phyloP scores from a whole-genome alignment of 257 asterid species.

The Hygrophila difformis region DNA sequence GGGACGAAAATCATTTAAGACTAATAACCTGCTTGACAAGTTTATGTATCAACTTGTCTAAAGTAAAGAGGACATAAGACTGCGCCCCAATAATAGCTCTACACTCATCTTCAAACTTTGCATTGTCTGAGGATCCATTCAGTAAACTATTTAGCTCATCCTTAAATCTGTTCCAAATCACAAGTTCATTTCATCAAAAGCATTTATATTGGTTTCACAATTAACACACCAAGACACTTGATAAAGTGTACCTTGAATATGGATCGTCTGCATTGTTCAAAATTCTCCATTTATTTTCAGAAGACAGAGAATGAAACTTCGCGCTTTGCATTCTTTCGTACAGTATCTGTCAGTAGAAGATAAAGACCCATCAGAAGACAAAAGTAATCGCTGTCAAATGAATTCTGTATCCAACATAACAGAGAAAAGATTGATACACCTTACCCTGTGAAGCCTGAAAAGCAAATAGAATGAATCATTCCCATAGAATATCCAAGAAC shows the following conservation, averaged over 20 bases:
- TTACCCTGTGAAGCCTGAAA: slow-evolving; percentile 85
- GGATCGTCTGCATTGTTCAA: no score
- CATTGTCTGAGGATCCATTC: slow-evolving; percentile 73
- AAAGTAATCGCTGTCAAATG: no score
- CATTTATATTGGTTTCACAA: no score
- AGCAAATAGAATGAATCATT: slow-evolving; percentile 77
- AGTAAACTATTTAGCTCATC: slow-evolving; percentile 67
- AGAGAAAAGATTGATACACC: slow-evolving; percentile 6
- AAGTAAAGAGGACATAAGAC: slow-evolving; percentile 73
- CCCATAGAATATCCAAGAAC: slow-evolving; percentile 57
- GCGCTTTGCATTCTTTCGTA: no score
- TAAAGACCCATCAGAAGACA: no score
- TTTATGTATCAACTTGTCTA: slow-evolving; percentile 90
- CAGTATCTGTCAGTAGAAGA: no score
- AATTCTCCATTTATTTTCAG: no score
- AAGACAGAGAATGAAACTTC: no score
- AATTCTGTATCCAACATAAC: neutral
- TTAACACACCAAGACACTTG: no score
- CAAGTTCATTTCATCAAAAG: slow-evolving; percentile 21
- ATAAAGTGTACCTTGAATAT: no score
- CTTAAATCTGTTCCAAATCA: slow-evolving; percentile 29
- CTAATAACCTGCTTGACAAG: slow-evolving; percentile 24
- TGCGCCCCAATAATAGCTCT: slow-evolving; percentile 87
- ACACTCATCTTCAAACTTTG: slow-evolving; percentile 95
- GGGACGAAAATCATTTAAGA: no score